These are phyloP conservation scores for Glaciozyma martinii DNA, from an alignment of 768 basidiomycete genomes.

Conservation along the genomic window DNA sequence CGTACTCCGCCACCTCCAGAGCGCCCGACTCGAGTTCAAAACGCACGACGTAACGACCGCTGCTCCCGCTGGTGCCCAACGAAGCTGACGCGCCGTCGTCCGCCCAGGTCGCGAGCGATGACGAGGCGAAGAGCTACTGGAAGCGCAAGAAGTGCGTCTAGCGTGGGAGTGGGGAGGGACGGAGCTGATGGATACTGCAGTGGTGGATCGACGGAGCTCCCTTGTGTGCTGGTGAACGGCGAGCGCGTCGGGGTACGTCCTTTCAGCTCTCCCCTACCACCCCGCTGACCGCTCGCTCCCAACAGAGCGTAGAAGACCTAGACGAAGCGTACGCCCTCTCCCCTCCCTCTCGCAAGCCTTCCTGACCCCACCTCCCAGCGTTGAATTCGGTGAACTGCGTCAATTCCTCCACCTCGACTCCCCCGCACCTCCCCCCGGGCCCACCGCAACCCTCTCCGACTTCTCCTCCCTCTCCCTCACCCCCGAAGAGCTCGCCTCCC, in stretches of 20 bases:
- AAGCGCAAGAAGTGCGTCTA: slow-evolving; percentile 29
- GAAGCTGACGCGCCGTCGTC: neutral
- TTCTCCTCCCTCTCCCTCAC: slow-evolving; percentile 25
- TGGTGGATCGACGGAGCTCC: slow-evolving; percentile 28
- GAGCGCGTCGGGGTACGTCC: slow-evolving; percentile 14
- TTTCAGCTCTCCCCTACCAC: neutral
- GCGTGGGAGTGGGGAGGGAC: too few relatives aligned
- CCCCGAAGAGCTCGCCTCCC: slow-evolving; percentile 21
- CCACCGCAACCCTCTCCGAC: slow-evolving; percentile 19
- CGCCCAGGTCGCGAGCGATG: slow-evolving; percentile 27
- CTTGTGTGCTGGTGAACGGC: slow-evolving; percentile 27
- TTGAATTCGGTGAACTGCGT: slow-evolving; percentile 34
- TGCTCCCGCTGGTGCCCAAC: too few relatives aligned
- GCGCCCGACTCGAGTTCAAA: slow-evolving; percentile 5
- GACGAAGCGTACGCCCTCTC: slow-evolving; percentile 33
- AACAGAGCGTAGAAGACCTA: slow-evolving; percentile 20
- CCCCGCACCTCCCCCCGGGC: neutral
- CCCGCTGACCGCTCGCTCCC: neutral
- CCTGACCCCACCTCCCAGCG: slow-evolving; percentile 12
- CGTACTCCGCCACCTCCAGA: slow-evolving; percentile 1
- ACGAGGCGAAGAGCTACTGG: slow-evolving; percentile 30
- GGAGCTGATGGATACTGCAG: too few relatives aligned
- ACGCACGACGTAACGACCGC: slow-evolving; percentile 17
- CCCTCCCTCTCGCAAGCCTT: neutral
- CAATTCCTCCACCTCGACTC: slow-evolving; percentile 21